Evolutionary conservation across 2,329 filamentous ascomycete species (phyloP), one percentile per base, ranked within the genome.

Genomic region (Akanthomyces dipterigenus): DNA sequence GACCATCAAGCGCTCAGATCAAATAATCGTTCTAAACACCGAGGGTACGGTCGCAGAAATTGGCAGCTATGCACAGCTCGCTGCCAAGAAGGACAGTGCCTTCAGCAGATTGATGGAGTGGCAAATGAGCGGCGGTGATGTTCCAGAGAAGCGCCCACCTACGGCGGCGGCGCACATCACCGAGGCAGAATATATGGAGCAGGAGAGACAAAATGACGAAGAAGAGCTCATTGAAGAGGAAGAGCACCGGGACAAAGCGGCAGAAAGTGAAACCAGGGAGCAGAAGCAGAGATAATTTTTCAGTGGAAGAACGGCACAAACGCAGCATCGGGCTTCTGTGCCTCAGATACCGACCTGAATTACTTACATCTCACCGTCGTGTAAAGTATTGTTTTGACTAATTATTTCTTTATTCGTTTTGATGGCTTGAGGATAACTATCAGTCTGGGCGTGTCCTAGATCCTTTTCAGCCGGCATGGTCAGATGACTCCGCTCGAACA

Each of bases 41-140:
- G 88, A 97, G 69, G 96, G 95, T 64, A 88, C 84, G 62, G 93
- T 99, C 3, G 95, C 93, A 3, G 93, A 99, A 73, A 89, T 90
- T 65, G 95, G 95, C 61, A 89, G 88, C 62, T 99, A 96, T 72
- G 77, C 82, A 26, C 84, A 91, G 65, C 82, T 99, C 24, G 89
- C 88, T 57, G 80, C 83, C 5, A 85, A 91, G 63, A 82, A 84
- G 18, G 79, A 88, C 11, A 96, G 93, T 57, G 91, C 93, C 2
- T 99, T 99, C 71, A 93, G 88, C 68, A 95, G 89, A 76, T 80
- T 99, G 58, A 99, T 99, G 95, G 93, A 98, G 75, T 98, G 93
- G 93, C 95, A 99, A 77, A 90, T 98, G 85, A 95, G 84, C 68
- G 93, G 93, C 14, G 89, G 89, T 9, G 91, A 96, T 61, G 70